Base-by-base conservation (phyloP, 2,329 filamentous ascomycete genomes). In the Alternaria consortialis region DNA sequence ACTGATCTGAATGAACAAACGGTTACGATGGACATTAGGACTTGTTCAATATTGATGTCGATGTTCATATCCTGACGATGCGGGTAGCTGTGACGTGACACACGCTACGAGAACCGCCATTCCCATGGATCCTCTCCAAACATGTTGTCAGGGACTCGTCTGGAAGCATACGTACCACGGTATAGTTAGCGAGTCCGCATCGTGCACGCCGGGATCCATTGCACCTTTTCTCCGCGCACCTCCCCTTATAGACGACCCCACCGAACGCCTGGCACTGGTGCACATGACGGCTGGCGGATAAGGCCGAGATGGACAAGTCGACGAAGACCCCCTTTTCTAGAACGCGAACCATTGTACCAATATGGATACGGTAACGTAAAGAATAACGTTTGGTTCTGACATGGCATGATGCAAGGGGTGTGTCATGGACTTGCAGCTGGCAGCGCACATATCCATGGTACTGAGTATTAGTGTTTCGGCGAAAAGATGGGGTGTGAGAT, bases 371-470 rank as follows among this genome's bases (percentile, higher is more conserved):
- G 31, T 25, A 29, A 50, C 17, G 53, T 51, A 23, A 42, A 47
- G 47, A 60, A 25, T 50, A 50, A 50, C 37, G 58, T 48, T 55
- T 57, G 54, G 48, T 42, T 61, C 27, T 25, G 51, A 53, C 51
- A 36, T 60, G 52, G 51, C 57, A 56, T 51, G 58, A 56, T 60
- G 58, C 58, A 60, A 56, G 53, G 34, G 46, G 55, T 53, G 56
- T 58, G 58, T 48, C 58, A 55, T 48, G 43, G 39, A 23, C 17
- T 32, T 20, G 25, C 25, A 36, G 31, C 43, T 51, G 39, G 42
- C 54, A 57, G 20, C 39, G 17, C 31, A 6, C 29, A 13, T 29
- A 31, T 23, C 58, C 58, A 60, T 57, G 58, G 58, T 60, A 60
- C 31, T 36, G 5, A 50, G 3, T 2, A 50, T 50, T 50, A 50